Base-by-base conservation (phyloP, 225 moss, liverwort and hornwort genomes). In the Marchantia paleacea region DNA sequence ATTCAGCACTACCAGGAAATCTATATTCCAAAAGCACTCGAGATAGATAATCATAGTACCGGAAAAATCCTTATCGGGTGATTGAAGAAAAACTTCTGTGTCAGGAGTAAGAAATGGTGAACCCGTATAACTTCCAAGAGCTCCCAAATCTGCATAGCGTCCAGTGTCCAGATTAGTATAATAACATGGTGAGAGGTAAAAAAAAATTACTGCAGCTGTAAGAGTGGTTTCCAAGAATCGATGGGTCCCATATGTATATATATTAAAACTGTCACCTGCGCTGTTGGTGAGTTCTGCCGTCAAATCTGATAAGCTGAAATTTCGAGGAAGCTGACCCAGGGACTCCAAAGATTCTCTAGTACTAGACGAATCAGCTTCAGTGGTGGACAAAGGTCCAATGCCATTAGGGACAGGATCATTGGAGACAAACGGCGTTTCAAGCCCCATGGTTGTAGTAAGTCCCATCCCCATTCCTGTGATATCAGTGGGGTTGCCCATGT, bases 201-300 rank as follows among this genome's bases (percentile, higher is more conserved):
- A 78, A 31, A 77, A 57, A 24, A 52, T 19, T 3, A 64, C 64
- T 19, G 13, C 57, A 13, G 39, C 7, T 13, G 18, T 7, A 39
- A 2, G 7, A 6, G 39, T 20, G 69, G 7, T 31, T 31, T 16
- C 4, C 24, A 51, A n/a, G 50, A 72, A 22, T 50, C 39, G 51
- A 51, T 3, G 3, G 16, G 11, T 75, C 29, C 54, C 75, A 29
- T 53, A 75, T 13, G 52, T 55, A 75, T 39, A 39, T 39, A 5
- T n/a, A n/a, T n/a, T n/a, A n/a, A n/a, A 13, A 57, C 57, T 57
- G 87, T 87, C 81, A 95, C 99, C 99, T 85, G 93, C 90, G 85
- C 94, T 93, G 74, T 94, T 99, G 61, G 95, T 93, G 39, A 99
- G 95, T 86, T 99, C 99, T 75, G 95, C 99, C 63, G 99, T 99